Evolutionary conservation across 305 asterid genomes (phyloP), one percentile per base, ranked within the genome.

Genomic region (Fraxinus xanthoxyloides): DNA sequence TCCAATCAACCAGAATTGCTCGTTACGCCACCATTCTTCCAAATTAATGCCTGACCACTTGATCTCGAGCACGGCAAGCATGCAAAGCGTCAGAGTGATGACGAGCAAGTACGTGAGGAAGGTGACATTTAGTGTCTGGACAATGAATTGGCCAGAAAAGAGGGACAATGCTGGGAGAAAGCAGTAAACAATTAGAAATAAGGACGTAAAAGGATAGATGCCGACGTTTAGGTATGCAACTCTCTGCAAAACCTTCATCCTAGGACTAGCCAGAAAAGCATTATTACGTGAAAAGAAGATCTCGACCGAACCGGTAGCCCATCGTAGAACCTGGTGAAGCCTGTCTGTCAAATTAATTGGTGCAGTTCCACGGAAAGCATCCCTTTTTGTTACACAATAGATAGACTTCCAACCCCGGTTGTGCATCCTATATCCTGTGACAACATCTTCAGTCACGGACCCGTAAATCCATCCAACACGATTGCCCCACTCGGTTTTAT

Each of bases 281-380:
- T 96, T 96, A 72, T 96, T 96, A 0, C 98, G 92, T 0, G 99
- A 96, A 78, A 96, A 95, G 90, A 95, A 95, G 70, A 95, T 95
- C 89, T 95, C 98, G 4, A 94, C 98, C 0, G 98, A 96, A 0
- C 98, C 98, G 0, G 99, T 96, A 26, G 99, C 99, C 99, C 99
- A 95, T 3, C 99, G 92, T 4, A 95, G 98, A 36, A 95, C 99
- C 82, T 95, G 99, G 82, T 95, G 99, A 75, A 95, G 99, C 88
- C 99, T 80, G 76, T 95, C 99, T 0, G 97, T 95, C 79, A 95
- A 88, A 84, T 95, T 95, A 77, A 95, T 95, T 0, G 98, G 99
- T 26, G 99, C 99, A 3, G 98, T 93, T 12, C 99, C 99, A 0
- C 99, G 98, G 73, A 95, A 95, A 43, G 99, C 99, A n/a, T 95